Conservation (phyloP, 2,329 filamentous ascomycete species). For the Chalaropsis thielavioides region DNA sequence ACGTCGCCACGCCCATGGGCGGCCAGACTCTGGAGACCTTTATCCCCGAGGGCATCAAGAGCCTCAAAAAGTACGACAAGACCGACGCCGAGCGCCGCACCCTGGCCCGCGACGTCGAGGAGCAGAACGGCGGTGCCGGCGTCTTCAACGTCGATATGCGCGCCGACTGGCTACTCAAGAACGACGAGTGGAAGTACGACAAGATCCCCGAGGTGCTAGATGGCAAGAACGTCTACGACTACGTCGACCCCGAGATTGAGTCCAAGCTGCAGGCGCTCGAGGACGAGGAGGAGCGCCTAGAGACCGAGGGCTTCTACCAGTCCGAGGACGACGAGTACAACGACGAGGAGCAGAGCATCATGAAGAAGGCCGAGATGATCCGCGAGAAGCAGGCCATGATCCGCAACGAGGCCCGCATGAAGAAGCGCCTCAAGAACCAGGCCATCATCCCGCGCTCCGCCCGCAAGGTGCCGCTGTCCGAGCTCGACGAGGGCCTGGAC, state of each 20-base stretch:
- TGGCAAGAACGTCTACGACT: slow-evolving; percentile 96
- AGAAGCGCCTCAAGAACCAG: slow-evolving; percentile 93
- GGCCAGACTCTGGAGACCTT: slow-evolving; percentile 66
- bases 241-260: slow-evolving; percentile 92
- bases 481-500: slow-evolving; percentile 77
- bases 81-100: slow-evolving; percentile 68
- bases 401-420: slow-evolving; percentile 86
- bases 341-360: slow-evolving; percentile 72
- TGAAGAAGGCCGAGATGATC: slow-evolving; percentile 87
- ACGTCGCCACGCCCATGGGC: slow-evolving; percentile 86
- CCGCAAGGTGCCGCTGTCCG: slow-evolving; percentile 65
- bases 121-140: slow-evolving; percentile 83
- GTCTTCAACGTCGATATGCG: slow-evolving; percentile 91
- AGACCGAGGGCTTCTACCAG: slow-evolving; percentile 87
- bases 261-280: slow-evolving; percentile 81
- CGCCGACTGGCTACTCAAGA: slow-evolving; percentile 72
- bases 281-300: slow-evolving; percentile 85
- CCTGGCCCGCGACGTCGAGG: slow-evolving; percentile 76
- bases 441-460: slow-evolving; percentile 78
- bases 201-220: slow-evolving; percentile 87
- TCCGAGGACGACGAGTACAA: slow-evolving; percentile 71
- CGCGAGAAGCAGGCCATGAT: slow-evolving; percentile 87
- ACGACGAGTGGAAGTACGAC: slow-evolving; percentile 92
- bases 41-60: slow-evolving; percentile 73
- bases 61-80: slow-evolving; percentile 78